Evolutionary conservation across 2,329 filamentous ascomycete species (phyloP), one percentile per base, ranked within the genome.

Genomic region (Arthrobotrys sphaeroides): DNA sequence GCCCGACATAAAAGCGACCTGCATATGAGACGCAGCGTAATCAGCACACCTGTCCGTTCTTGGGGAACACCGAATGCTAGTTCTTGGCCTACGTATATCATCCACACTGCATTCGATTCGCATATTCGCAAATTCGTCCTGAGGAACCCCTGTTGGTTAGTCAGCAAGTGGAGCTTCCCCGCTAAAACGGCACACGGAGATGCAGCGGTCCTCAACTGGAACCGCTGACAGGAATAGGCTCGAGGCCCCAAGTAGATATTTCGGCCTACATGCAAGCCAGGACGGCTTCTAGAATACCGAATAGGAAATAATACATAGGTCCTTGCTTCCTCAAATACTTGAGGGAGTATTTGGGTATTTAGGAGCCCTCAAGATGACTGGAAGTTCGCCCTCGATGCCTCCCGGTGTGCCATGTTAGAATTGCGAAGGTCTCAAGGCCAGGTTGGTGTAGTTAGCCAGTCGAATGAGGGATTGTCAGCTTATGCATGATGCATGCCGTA

Each of bases 401-500:
- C 22, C n/a, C 12, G 16, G 26, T 24, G 31, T 55, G 51, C 51
- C 18, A 31, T 55, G 51, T 55, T 18, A 24, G 5, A 42, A 53
- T 53, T 53, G 61, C 22, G 47, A 65, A 40, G 31, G 18, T 57
- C 16, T 42, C 10, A 20, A 24, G 28, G 36, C 38, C 61, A 65
- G 43, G 61, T 33, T 38, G 5, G 10, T 20, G 31, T 9, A n/a
- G n/a, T 45, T 36, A 31, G 10, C 65, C 65, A 68, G 51, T 68
- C 65, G 36, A 40, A 51, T 33, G 24, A 60, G 65, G 49, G 28
- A 68, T 60, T 60, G 51, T 68, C 51, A 68, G 65, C 65, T 59
- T 68, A 59, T 68, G 65, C 65, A 68, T 22, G 16, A 1, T 43
- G 36, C 22, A 45, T 64, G 43, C 6, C 43, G n/a, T 26, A 43